Conservation (phyloP, 176 grass and related monocot genomes). For the Bothriochloa decipiens region DNA sequence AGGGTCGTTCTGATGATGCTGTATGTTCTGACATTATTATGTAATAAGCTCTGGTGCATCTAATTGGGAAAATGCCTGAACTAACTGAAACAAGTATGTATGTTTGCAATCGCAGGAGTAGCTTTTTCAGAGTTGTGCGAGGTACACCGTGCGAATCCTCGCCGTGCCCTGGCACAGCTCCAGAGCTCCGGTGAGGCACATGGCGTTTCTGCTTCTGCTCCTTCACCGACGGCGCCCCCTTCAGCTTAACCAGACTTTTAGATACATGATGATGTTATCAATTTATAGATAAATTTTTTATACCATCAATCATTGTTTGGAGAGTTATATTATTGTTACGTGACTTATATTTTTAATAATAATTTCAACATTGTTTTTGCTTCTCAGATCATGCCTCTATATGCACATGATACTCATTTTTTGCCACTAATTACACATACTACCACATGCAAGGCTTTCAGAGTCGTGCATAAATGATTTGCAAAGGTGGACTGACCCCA, state of each 20-base stretch:
- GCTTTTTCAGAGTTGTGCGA: constrained; percentile 36
- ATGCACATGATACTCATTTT: neutral
- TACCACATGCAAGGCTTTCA: neutral
- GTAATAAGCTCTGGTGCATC: neutral
- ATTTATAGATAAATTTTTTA: neutral
- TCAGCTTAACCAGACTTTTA: neutral
- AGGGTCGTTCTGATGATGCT: too few relatives aligned
- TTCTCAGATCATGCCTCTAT: neutral
- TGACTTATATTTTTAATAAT: neutral
- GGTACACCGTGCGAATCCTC: constrained; percentile 38
- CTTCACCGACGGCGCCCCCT: neutral
- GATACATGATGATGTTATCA: neutral
- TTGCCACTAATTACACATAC: neutral
- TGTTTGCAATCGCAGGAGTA: constrained; percentile 13
- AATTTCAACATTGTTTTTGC: neutral
- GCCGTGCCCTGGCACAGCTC: constrained; percentile 34
- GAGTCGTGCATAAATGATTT: too few relatives aligned
- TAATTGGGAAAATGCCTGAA: neutral
- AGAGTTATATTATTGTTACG: neutral
- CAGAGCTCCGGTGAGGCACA: constrained; percentile 22
- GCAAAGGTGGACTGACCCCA: too few relatives aligned
- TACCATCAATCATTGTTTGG: neutral
- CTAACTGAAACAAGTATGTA: neutral
- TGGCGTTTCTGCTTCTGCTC: neutral
- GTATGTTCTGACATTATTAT: neutral